Percentiles rank a stretch among this genome's conserved stretches.
These are phyloP conservation scores for Tetragonia tetragonoides DNA, from an alignment of 148 eudicot genomes.

Conservation along the genomic window DNA sequence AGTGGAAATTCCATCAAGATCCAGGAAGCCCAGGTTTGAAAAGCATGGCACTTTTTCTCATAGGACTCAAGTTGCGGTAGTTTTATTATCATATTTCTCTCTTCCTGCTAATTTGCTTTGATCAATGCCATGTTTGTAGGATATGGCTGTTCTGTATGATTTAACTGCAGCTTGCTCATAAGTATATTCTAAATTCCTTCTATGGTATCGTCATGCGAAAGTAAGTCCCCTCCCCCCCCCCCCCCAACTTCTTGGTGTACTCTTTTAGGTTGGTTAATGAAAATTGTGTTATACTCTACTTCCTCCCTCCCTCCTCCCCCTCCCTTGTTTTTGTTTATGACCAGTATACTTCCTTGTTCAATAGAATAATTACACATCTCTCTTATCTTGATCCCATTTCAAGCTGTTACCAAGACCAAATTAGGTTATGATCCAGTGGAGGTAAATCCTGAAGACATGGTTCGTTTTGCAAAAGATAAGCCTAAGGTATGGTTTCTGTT, in stretches of 20 bases:
- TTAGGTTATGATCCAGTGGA: conserved; percentile 97
- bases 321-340: not conserved
- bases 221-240: conserved; percentile 50
- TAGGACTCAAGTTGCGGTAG: not conserved
- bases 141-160: conserved; percentile 94
- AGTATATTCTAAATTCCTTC: conserved; percentile 95
- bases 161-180: conserved; percentile 98
- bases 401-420: conserved; percentile 97
- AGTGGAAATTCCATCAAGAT: conserved; percentile 95
- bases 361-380: not conserved
- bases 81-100: not conserved
- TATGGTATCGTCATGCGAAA: conserved; percentile 99
- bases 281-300: no score
- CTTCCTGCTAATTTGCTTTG: not conserved
- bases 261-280: conserved; percentile 39
- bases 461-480: conserved; percentile 82
- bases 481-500: conserved; percentile 70
- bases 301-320: no score
- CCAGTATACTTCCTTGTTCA: conserved; percentile 2
- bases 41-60: not conserved
- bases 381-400: conserved; percentile 19
- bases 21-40: conserved; percentile 92
- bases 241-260: conserved; percentile 33
- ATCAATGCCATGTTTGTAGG: conserved; percentile 49
- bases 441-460: conserved; percentile 99